Percentiles rank a stretch among this genome's conserved stretches.
These are phyloP conservation scores for Diaporthe sp. DNA, from an alignment of 2,329 filamentous ascomycete genomes.

Conservation along the genomic window DNA sequence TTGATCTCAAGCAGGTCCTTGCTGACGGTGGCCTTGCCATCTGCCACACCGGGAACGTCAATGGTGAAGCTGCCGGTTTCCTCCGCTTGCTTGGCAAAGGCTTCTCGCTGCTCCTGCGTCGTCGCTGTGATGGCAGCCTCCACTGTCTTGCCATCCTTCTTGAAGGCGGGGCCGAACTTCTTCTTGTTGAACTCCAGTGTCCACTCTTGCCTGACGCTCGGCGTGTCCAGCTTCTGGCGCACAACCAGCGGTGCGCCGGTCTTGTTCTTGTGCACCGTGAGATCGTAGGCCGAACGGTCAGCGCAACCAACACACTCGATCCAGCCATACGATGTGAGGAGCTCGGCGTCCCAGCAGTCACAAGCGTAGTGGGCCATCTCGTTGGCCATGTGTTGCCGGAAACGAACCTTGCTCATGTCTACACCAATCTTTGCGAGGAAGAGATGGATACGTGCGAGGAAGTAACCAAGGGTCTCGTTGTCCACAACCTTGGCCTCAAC, in stretches of 20 bases:
- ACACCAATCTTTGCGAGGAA: constrained; percentile 92
- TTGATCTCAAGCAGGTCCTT: constrained; percentile 86
- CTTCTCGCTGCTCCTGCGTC: constrained; percentile 83
- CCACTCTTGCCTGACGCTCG: constrained; percentile 86
- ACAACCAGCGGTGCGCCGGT: constrained; percentile 89
- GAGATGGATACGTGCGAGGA: constrained; percentile 90
- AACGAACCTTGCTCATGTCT: constrained; percentile 88
- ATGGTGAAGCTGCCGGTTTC: constrained; percentile 80
- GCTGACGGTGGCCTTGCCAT: constrained; percentile 81
- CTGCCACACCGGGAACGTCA: constrained; percentile 73
- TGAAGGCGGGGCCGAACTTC: constrained; percentile 94
- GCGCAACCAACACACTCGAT: constrained; percentile 98
- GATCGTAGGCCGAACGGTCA: constrained; percentile 93
- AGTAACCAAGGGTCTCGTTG: constrained; percentile 98
- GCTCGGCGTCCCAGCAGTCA: constrained; percentile 98
- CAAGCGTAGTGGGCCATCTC: constrained; percentile 89
- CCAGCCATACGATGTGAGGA: constrained; percentile 94
- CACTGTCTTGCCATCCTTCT: constrained; percentile 90
- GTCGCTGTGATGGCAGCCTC: constrained; percentile 78
- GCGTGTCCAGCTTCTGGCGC: constrained; percentile 81
- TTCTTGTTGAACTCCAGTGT: constrained; percentile 91
- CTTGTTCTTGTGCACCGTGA: constrained; percentile 92
- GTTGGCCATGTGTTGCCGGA: constrained; percentile 93
- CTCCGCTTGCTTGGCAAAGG: constrained; percentile 78
- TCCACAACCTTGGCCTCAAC: constrained; percentile 87